Evolutionary conservation across 2,329 filamentous ascomycete genomes (phyloP).

Genomic region (Gnomoniopsis sp.): DNA sequence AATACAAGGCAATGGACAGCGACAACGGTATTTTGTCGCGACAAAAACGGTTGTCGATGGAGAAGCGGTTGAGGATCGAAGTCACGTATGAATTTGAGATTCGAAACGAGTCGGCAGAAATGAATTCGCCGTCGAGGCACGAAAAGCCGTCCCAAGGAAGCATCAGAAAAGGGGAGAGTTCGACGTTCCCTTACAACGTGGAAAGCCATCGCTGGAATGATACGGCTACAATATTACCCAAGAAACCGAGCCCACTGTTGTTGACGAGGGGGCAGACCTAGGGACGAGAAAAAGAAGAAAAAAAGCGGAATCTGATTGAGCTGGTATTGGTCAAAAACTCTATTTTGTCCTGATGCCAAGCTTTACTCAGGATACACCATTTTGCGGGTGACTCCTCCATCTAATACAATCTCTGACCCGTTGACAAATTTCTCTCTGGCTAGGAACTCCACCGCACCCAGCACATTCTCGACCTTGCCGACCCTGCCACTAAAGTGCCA

Average conservation of each 20-base stretch:
- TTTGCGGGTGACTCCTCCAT: slow-evolving; percentile 29
- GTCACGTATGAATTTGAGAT: slow-evolving; percentile 18
- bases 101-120: slow-evolving; percentile 2
- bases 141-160: background rate
- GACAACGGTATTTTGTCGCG: slow-evolving; percentile 15
- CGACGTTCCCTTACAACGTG: background rate
- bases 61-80: slow-evolving; percentile 13
- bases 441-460: slow-evolving; percentile 26
- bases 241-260: background rate
- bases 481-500: slow-evolving; percentile 50
- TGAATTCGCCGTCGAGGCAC: background rate
- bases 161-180: background rate
- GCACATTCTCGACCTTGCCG: slow-evolving; percentile 43
- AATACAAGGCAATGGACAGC: slow-evolving; percentile 14
- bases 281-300: background rate
- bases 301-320: background rate
- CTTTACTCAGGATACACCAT: slow-evolving; percentile 29
- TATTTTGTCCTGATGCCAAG: background rate
- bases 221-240: background rate
- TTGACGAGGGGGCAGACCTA: background rate
- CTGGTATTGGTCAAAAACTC: background rate
- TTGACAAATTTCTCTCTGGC: slow-evolving; percentile 26
- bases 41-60: slow-evolving; percentile 15
- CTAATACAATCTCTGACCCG: slow-evolving; percentile 28
- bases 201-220: slow-evolving; percentile 7